Conservation (phyloP, 1,284 basidiomycete species). For the Anthracocystis walkeri region DNA sequence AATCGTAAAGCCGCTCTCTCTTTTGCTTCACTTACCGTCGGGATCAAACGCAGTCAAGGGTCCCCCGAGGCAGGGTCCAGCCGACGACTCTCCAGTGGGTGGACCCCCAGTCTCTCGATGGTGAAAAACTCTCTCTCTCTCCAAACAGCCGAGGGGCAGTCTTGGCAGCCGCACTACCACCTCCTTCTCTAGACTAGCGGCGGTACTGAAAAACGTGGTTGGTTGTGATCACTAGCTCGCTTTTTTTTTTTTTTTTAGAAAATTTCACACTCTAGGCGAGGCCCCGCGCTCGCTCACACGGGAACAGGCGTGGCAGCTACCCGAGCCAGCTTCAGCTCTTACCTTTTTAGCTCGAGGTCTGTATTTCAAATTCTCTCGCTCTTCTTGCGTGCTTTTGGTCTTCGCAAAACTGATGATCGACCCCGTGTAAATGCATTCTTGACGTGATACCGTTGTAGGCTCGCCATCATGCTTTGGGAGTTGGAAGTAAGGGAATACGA, state of each 20-base stretch:
- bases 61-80: too few relatives aligned
- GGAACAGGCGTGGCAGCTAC: not conserved
- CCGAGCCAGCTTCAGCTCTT: not conserved
- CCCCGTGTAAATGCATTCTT: not conserved
- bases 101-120: not conserved
- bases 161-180: not conserved
- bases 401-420: not conserved
- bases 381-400: constrained; percentile 1
- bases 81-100: too few relatives aligned
- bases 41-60: too few relatives aligned
- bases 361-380: not conserved
- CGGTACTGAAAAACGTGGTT: not conserved
- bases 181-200: not conserved
- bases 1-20: too few relatives aligned
- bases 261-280: not conserved
- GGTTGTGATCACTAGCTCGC: not conserved
- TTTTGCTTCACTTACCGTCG: too few relatives aligned
- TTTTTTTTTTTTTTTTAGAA: not conserved
- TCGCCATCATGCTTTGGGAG: too few relatives aligned
- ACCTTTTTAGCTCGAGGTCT: too few relatives aligned
- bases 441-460: not conserved
- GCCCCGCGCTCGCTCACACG: not conserved
- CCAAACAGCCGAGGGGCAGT: not conserved
- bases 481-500: too few relatives aligned
- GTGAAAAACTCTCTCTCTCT: not conserved